A percentile compares a stretch with the other conserved stretches of the same genome.
Conservation (phyloP, 768 basidiomycete genomes). For the Russula abietina region DNA sequence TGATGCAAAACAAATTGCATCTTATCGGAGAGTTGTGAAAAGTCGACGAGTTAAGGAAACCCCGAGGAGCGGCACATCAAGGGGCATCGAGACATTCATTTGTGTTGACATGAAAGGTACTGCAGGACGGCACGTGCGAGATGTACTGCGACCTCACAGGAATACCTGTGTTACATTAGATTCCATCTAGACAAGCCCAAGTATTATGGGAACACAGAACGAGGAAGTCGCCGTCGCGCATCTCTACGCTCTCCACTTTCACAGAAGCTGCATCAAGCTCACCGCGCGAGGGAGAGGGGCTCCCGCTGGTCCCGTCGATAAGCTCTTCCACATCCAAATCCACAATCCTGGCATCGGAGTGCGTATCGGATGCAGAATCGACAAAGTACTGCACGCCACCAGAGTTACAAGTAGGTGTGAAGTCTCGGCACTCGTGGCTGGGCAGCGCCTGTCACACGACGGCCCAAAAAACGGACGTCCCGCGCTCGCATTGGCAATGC, state of each 20-base stretch:
- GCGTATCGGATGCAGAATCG: neutral
- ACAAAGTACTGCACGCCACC: neutral
- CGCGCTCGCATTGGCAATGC: neutral
- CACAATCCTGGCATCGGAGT: neutral
- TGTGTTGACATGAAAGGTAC: too few relatives aligned
- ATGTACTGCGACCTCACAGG: too few relatives aligned
- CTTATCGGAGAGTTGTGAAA: too few relatives aligned
- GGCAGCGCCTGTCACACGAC: neutral
- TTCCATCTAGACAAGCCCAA: neutral
- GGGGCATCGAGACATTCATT: too few relatives aligned
- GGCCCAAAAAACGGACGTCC: constrained; percentile 9
- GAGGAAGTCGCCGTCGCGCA: constrained; percentile 13
- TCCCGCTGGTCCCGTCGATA: neutral
- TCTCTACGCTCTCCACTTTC: constrained; percentile 5
- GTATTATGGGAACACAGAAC: constrained; percentile 3
- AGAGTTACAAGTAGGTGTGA: neutral
- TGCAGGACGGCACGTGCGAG: too few relatives aligned
- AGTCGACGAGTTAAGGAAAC: too few relatives aligned
- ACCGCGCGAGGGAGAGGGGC: neutral
- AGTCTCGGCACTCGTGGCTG: constrained; percentile 1
- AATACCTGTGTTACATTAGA: too few relatives aligned
- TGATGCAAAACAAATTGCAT: too few relatives aligned
- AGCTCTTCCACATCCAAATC: constrained; percentile 16
- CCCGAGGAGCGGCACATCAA: too few relatives aligned
- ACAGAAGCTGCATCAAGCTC: neutral